Conservation (phyloP, 306 rosid species). For the Elaeagnus macrophylla region DNA sequence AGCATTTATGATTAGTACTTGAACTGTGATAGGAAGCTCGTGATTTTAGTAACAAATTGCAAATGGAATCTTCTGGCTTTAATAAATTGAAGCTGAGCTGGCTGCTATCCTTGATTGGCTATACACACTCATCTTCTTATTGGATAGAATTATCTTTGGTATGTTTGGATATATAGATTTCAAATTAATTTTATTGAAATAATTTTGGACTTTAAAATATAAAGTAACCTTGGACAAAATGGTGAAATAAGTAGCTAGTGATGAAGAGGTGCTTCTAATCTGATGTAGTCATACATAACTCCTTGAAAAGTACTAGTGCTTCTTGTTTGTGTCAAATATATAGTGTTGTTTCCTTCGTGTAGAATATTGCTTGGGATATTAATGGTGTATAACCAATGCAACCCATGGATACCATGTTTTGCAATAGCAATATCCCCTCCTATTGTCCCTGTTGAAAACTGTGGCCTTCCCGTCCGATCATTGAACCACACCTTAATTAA, state of each 20-base stretch:
- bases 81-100: no score
- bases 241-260: not conserved
- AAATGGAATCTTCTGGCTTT: no score
- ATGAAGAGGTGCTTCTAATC: slow-evolving; percentile 34
- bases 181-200: no score
- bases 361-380: slow-evolving; percentile 10
- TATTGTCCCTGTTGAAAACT: slow-evolving; percentile 21
- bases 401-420: slow-evolving; percentile 47
- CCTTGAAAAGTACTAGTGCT: slow-evolving; percentile 11
- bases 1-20: no score
- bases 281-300: slow-evolving; percentile 49
- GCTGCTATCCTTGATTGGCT: no score
- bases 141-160: no score
- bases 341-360: slow-evolving; percentile 24
- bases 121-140: no score
- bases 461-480: not conserved
- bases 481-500: slow-evolving; percentile 40
- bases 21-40: no score
- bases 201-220: no score
- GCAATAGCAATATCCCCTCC: slow-evolving; percentile 37
- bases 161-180: no score
- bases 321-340: slow-evolving; percentile 35
- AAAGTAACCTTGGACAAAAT: no score
- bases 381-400: slow-evolving; percentile 20
- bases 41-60: no score